A percentile compares a stretch with the other conserved stretches of the same genome.
phyloP scores from a whole-genome alignment of 768 basidiomycete species.

The Phlebiopsis flavidoalba region DNA sequence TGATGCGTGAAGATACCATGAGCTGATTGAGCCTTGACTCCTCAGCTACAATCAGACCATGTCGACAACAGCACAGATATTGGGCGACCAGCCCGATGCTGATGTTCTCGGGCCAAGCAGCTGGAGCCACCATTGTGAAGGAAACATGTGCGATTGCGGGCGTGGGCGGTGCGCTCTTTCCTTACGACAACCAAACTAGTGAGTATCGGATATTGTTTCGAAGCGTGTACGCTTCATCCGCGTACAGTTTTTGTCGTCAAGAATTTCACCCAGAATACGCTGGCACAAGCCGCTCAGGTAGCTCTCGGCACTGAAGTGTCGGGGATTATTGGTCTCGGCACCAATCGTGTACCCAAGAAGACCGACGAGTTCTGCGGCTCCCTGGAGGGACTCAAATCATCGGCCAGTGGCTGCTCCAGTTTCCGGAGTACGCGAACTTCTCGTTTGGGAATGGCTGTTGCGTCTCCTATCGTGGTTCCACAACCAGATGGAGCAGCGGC shows the following conservation, averaged over 20 bases:
- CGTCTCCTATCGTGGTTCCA: background rate
- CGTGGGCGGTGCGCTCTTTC: background rate
- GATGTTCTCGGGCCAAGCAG: background rate
- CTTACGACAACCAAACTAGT: conserved; percentile 6
- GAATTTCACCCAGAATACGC: background rate
- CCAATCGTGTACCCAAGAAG: background rate
- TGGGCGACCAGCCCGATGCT: background rate
- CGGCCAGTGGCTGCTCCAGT: background rate
- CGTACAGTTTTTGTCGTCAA: background rate
- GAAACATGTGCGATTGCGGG: conserved; percentile 1
- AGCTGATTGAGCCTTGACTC: background rate
- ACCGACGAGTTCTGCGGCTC: background rate
- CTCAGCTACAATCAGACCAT: conserved; percentile 3
- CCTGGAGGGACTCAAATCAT: conserved; percentile 1
- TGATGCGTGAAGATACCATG: background rate
- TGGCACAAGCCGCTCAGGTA: background rate
- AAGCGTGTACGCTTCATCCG: background rate
- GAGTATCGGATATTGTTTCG: background rate
- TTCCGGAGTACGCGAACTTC: background rate
- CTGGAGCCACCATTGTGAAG: background rate
- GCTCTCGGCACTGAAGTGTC: background rate
- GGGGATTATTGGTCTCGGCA: conserved; percentile 4
- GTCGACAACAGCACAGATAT: background rate
- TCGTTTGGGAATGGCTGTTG: conserved; percentile 5
- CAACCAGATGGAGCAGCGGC: background rate